Conservation (phyloP, 345 rosid genomes). For the Gossypium bickii region DNA sequence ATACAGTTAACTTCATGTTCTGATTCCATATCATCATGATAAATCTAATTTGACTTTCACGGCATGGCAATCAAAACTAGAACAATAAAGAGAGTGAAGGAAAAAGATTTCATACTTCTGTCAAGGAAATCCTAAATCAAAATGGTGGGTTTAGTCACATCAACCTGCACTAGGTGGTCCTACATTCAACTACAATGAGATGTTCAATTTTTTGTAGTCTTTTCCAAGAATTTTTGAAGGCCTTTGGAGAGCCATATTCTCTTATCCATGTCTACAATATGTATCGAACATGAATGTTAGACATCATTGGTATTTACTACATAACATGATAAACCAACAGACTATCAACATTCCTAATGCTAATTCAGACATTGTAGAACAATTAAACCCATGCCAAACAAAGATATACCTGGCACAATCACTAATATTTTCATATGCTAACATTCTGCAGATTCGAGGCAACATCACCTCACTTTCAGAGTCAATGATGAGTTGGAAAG, state of each 20-base stretch:
- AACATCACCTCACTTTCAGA: neutral
- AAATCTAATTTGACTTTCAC: neutral
- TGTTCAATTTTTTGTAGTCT: too few species aligned
- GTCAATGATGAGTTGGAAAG: neutral
- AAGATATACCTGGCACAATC: neutral
- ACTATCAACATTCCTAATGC: neutral
- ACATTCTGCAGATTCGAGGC: neutral
- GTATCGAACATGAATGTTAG: neutral
- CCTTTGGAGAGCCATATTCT: neutral
- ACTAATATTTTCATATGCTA: neutral
- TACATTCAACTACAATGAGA: neutral
- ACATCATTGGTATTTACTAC: neutral
- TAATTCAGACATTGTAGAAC: neutral
- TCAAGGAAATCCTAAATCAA: neutral
- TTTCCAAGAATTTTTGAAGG: too few species aligned
- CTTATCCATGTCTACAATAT: neutral
- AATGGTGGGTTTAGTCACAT: neutral
- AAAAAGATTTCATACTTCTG: neutral
- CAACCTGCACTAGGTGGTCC: neutral
- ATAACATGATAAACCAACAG: neutral
- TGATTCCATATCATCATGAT: neutral
- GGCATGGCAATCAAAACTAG: neutral
- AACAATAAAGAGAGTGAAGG: neutral
- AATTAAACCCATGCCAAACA: neutral
- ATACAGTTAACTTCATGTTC: neutral